Evolutionary conservation across 495 filamentous ascomycete genomes (phyloP), one percentile per base, ranked within the genome.

Genomic region (Penicillium silybi): DNA sequence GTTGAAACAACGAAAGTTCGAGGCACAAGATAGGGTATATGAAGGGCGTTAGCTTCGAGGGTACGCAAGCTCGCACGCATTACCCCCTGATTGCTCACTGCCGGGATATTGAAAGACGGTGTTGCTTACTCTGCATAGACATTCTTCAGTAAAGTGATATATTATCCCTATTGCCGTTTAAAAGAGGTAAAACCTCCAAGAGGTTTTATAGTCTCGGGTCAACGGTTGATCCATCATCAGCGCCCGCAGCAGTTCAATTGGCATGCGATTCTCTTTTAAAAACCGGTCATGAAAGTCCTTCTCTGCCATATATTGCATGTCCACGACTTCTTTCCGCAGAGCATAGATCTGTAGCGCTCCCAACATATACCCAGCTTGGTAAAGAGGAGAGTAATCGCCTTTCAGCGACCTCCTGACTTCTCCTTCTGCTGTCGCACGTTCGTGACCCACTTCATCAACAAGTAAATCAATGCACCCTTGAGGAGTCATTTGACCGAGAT

Each of bases 351-450:
- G 77, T 45, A 81, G 48, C 6, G 75, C 78, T 2, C 78, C 78
- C 1, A 80, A 59, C 74, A 78, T 75, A 51, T 80, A 80, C 3
- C 74, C 77, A 6, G 73, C 75, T 57, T 80, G 76, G 57, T 80
- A 80, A 9, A 80, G 52, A 7, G 78, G 76, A 1, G 67, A 64
- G 46, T 79, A 80, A 34, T 70, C 71, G 15, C 70, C 71, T 41
- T 67, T 73, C 16, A 77, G 59, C 11, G 68, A 71, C 6, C 78
- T 59, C n/a, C 78, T 65, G 2, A 81, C 75, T 52, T 80, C 78
- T 20, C 76, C 78, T 58, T 81, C 76, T 6, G 78, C 78, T n/a
- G 76, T 79, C 2, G 70, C 68, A n/a, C 75, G 58, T 58, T 81
- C 76, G 57, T 81, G 78, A 16, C 78, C 78, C 1, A 78, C 77